A percentile compares a stretch with the other conserved stretches of the same genome.
These are phyloP conservation scores for Pyrenochaeta sp. DNA, from an alignment of 2,329 filamentous ascomycete genomes.

Conservation along the genomic window DNA sequence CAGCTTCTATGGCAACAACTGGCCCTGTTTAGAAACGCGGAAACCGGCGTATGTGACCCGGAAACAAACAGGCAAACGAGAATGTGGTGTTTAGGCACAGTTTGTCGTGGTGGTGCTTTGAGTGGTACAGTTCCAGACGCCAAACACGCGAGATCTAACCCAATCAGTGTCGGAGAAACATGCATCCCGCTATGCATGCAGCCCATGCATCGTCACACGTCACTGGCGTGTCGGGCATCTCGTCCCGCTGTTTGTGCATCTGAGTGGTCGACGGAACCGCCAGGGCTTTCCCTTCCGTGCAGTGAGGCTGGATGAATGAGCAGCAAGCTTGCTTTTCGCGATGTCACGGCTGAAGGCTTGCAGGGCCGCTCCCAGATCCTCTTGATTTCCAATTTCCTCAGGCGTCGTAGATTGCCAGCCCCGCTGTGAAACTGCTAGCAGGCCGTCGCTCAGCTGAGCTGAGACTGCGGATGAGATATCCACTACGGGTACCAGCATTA, in stretches of 20 bases:
- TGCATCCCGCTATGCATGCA: slow-evolving; percentile 14
- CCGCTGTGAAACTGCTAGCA: background rate
- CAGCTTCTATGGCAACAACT: background rate
- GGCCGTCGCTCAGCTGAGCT: slow-evolving; percentile 11
- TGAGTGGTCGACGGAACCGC: slow-evolving; percentile 27
- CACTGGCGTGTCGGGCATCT: slow-evolving; percentile 10
- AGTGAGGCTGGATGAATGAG: slow-evolving; percentile 13
- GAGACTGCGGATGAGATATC: slow-evolving; percentile 2
- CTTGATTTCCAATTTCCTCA: background rate
- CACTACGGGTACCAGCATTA: slow-evolving; percentile 5
- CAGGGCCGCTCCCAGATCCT: background rate
- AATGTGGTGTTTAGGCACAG: background rate
- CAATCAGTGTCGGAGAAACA: slow-evolving; percentile 5
- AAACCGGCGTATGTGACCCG: background rate
- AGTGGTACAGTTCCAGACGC: background rate
- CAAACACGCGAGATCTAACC: background rate
- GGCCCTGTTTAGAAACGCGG: background rate
- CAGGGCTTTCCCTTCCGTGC: slow-evolving; percentile 17
- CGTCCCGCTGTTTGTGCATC: slow-evolving; percentile 7
- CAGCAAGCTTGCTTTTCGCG: slow-evolving; percentile 9
- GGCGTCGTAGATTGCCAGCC: background rate
- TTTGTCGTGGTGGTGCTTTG: background rate
- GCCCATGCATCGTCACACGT: slow-evolving; percentile 22
- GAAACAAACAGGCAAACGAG: background rate
- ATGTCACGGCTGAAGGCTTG: slow-evolving; percentile 8